Base-by-base conservation (phyloP, 1,139 yeast genomes). In the Debaryomycetaceae sp. region DNA sequence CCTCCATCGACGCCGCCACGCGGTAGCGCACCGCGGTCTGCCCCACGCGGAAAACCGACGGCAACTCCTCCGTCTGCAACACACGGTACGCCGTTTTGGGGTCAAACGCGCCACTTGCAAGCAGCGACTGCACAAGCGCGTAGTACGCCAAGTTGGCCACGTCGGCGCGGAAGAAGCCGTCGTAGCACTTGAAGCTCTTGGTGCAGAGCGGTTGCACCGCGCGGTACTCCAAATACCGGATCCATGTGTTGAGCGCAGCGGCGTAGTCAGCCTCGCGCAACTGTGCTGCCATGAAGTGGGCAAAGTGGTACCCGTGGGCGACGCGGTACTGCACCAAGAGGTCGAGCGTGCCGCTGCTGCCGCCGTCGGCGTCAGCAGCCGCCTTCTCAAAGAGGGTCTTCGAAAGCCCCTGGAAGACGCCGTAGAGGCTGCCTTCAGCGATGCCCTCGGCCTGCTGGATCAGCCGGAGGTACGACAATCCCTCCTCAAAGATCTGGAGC, bases 401-500 rank as follows among this genome's bases (percentile, higher is more conserved):
- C 13, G 50, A 45, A 8, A 57, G 40, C 7, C 56, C 58, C 34
- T 51, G 56, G 46, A 64, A 64, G 6, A 39, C 35, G 8, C 41
- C 42, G 34, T 43, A 53, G 27, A 64, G 40, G n/a, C 43, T 39
- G 8, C 39, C 44, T 11, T 51, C 54, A 5, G 45, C 37, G 34
- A 67, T 61, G 12, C 39, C 41, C 42, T 66, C 73, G 1, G 51
- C 45, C 4, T 33, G 41, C 42, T 65, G 65, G 34, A 65, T 51
- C 28, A 64, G 65, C 31, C 67, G 48, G 36, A 67, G 48, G 42
- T 63, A 67, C 19, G 58, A 41, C 24, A 65, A 46, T 2, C 71
- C 73, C 43, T 67, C 73, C 29, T 64, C 70, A 29, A 65, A 54
- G 34, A 67, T 64, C 24, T 57, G 66, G 17, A 56, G 41, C 14